Percentiles rank a stretch among this genome's conserved stretches.
phyloP scores from a whole-genome alignment of 2,329 filamentous ascomycete species.

The Mycosphaerella arachidis region DNA sequence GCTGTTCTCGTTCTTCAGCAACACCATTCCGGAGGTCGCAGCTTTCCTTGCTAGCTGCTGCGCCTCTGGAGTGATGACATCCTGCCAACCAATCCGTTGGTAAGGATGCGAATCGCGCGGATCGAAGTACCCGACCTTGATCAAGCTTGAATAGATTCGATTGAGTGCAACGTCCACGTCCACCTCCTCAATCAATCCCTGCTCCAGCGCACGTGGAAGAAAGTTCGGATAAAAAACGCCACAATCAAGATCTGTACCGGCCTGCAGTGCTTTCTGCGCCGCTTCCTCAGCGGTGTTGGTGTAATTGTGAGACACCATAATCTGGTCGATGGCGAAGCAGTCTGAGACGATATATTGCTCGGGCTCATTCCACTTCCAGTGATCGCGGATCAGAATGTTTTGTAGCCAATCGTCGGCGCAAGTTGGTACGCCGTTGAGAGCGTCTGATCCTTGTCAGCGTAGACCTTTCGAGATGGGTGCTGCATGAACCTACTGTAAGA shows the following conservation, averaged over 20 bases:
- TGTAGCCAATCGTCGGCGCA: constrained; percentile 2
- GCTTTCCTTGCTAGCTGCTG: constrained; percentile 52
- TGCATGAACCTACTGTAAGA: not conserved
- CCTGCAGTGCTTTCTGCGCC: constrained; percentile 44
- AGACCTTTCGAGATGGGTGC: not conserved
- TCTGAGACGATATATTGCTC: constrained; percentile 60
- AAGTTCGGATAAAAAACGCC: constrained; percentile 36
- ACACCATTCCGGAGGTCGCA: constrained; percentile 39
- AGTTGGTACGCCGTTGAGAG: constrained; percentile 1
- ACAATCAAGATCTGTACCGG: constrained; percentile 50
- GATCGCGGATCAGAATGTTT: not conserved
- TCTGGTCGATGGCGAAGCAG: constrained; percentile 57
- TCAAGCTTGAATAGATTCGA: not conserved
- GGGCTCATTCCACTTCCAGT: constrained; percentile 41
- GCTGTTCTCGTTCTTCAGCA: constrained; percentile 49
- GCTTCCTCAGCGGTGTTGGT: constrained; percentile 38
- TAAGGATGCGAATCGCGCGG: not conserved
- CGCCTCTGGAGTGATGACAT: constrained; percentile 50
- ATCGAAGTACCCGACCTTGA: constrained; percentile 1
- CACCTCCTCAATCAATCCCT: not conserved
- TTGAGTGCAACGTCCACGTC: not conserved
- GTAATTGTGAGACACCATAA: constrained; percentile 45
- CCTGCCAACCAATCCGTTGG: constrained; percentile 12
- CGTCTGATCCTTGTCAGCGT: constrained; percentile 19
- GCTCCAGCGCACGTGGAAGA: not conserved